Percentiles rank a stretch among this genome's conserved stretches.
Conservation (phyloP, 345 rosid genomes). For the Eucalyptus paniculata region DNA sequence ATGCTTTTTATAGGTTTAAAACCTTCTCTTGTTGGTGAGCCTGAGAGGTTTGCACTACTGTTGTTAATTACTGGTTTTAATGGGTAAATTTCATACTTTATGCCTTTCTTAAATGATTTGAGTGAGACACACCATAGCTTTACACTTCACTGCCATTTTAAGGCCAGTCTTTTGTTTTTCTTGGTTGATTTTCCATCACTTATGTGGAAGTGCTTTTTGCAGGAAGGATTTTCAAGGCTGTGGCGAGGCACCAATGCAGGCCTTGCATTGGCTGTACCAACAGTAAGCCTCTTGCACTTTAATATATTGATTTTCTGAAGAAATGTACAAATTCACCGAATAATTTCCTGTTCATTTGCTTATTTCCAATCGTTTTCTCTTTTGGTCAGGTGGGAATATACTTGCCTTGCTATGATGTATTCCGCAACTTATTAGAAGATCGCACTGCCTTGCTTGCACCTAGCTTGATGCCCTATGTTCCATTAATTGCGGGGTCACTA, state of each 20-base stretch:
- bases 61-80: background rate
- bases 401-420: constrained; percentile 84
- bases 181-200: background rate
- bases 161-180: background rate
- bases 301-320: background rate
- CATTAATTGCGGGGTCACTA: constrained; percentile 68
- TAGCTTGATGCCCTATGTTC: constrained; percentile 37
- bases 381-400: constrained; percentile 83
- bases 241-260: constrained; percentile 99
- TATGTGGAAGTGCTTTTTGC: background rate
- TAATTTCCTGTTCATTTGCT: background rate
- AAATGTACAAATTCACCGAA: background rate
- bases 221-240: constrained; percentile 84
- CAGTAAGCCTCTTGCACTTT: constrained; percentile 24
- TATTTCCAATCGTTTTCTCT: background rate
- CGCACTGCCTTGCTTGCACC: constrained; percentile 34
- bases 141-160: background rate
- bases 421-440: constrained; percentile 69
- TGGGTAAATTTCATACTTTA: background rate
- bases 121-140: background rate
- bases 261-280: constrained; percentile 86
- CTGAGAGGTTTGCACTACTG: background rate
- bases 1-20: background rate
- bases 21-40: background rate
- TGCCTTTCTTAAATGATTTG: background rate